phyloP scores from a whole-genome alignment of 495 filamentous ascomycete species.

The Elaphomyces granulatus region DNA sequence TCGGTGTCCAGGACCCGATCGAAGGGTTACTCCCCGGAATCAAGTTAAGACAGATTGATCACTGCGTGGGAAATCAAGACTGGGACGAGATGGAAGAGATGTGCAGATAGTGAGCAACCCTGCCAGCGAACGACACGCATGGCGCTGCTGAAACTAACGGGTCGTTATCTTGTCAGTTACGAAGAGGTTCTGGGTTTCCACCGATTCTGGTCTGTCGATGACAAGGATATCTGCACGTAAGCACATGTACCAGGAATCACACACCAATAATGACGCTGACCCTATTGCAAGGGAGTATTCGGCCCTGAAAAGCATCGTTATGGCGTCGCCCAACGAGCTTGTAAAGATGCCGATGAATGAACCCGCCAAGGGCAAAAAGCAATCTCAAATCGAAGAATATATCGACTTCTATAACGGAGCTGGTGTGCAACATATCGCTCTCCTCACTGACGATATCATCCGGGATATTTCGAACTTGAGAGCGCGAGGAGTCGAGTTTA shows the following conservation, averaged over 20 bases:
- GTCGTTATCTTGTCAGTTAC: no score
- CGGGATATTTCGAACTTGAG: conserved; percentile 56
- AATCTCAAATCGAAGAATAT: conserved; percentile 87
- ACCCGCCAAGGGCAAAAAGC: conserved; percentile 71
- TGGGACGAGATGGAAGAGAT: conserved; percentile 76
- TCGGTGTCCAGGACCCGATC: conserved; percentile 31
- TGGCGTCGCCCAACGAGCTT: conserved; percentile 65
- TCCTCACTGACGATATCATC: conserved; percentile 68
- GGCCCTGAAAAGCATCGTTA: conserved; percentile 70
- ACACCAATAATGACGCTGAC: not conserved
- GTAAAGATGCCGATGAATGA: conserved; percentile 98
- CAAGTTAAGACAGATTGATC: conserved; percentile 61
- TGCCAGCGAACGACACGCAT: not conserved
- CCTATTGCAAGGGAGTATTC: conserved; percentile 48
- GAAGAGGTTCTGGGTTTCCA: conserved; percentile 82
- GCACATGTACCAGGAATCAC: conserved; percentile 4
- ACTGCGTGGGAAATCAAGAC: conserved; percentile 89
- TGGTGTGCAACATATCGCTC: conserved; percentile 84
- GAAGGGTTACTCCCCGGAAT: conserved; percentile 40
- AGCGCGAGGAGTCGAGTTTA: conserved; percentile 75
- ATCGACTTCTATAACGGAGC: conserved; percentile 74
- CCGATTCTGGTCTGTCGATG: conserved; percentile 89
- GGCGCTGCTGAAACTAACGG: no score
- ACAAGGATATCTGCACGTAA: conserved; percentile 65
- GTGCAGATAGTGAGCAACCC: conserved; percentile 50